These are phyloP conservation scores for Pyrenophora tritici-repentis DNA, from an alignment of 2,329 filamentous ascomycete species.

Conservation along the genomic window DNA sequence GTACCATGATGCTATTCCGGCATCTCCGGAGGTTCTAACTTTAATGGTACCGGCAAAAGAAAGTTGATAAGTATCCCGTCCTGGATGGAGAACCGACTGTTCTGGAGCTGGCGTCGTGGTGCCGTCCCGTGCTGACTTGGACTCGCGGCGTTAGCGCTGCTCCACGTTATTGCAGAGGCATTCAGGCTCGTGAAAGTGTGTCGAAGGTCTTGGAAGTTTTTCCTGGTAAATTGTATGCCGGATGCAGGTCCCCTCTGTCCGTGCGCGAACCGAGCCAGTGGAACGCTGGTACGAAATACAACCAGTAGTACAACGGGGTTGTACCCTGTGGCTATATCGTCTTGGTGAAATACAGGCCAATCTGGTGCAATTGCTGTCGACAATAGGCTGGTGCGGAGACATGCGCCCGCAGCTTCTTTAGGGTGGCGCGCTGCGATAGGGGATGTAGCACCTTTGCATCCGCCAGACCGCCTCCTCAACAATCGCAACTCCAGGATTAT, in stretches of 20 bases:
- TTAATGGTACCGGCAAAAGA: conserved; percentile 14
- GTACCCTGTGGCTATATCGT: conserved; percentile 22
- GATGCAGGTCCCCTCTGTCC: conserved; percentile 26
- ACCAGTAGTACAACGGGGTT: conserved; percentile 16
- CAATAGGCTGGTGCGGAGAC: conserved; percentile 18
- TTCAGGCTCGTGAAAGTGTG: not conserved
- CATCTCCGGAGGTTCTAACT: conserved; percentile 16
- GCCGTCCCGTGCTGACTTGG: conserved; percentile 3
- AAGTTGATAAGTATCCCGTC: conserved; percentile 3
- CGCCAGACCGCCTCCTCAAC: conserved; percentile 28
- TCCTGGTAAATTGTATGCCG: conserved; percentile 13
- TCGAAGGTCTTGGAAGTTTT: conserved; percentile 1
- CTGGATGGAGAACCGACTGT: conserved; percentile 3
- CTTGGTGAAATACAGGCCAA: conserved; percentile 20
- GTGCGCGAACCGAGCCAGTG: conserved; percentile 17
- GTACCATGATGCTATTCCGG: conserved; percentile 8
- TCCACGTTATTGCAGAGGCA: conserved; percentile 10
- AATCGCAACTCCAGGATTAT: conserved; percentile 13
- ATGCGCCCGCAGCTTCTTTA: conserved; percentile 27
- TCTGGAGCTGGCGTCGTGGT: conserved; percentile 2
- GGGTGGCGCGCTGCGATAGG: conserved; percentile 20
- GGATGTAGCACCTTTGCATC: conserved; percentile 27
- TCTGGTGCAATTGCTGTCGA: conserved; percentile 7
- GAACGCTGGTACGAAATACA: conserved; percentile 1
- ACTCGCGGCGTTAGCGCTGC: not conserved